phyloP scores from a whole-genome alignment of 225 moss, liverwort and hornwort species.

The Marchantia paleacea region DNA sequence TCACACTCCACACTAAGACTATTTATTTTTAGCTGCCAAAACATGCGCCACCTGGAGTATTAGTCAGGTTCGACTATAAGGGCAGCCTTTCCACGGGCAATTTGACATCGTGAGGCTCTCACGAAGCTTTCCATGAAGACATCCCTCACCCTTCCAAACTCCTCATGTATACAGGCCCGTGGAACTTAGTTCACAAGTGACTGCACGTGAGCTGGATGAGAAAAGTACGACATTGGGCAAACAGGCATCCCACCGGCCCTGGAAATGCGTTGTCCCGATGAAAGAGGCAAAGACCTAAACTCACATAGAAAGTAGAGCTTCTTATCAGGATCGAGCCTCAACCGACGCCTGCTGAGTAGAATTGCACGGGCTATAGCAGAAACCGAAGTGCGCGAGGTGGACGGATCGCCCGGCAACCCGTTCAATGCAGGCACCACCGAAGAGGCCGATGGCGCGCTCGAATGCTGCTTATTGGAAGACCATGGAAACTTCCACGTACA shows the following conservation, averaged over 20 bases:
- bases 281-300: conserved; percentile 26
- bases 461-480: conserved; percentile 33
- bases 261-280: background rate
- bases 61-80: background rate
- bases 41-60: background rate
- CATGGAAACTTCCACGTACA: conserved; percentile 50
- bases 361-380: conserved; percentile 62
- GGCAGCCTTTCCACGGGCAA: background rate
- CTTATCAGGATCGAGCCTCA: conserved; percentile 69
- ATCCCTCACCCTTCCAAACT: background rate
- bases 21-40: background rate
- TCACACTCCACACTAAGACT: background rate
- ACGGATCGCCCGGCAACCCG: conserved; percentile 49
- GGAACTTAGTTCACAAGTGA: background rate
- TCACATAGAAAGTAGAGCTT: conserved; percentile 71
- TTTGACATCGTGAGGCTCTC: background rate
- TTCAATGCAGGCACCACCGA: conserved; percentile 51
- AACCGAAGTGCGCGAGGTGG: conserved; percentile 60
- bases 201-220: background rate
- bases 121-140: background rate
- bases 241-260: background rate
- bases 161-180: background rate
- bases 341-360: conserved; percentile 56
- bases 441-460: conserved; percentile 39
- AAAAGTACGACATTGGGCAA: background rate